Evolutionary conservation across 371 early-diverging fungal species (phyloP), one percentile per base, ranked within the genome.

Genomic region (Mortierella sp.): DNA sequence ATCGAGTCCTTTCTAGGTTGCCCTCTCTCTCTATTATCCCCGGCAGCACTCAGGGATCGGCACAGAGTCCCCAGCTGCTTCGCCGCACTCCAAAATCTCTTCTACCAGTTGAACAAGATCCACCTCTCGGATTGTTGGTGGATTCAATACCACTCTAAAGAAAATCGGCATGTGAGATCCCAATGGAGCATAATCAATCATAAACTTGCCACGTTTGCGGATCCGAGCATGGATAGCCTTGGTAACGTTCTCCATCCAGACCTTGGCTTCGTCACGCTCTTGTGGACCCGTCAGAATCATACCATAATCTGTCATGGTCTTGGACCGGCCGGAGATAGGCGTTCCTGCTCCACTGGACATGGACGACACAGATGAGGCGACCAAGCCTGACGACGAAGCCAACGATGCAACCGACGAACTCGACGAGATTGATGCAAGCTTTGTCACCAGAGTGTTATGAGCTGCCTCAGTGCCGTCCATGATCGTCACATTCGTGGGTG

Each of bases 121-220:
- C 29, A 80, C 66, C 22, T 80, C 66, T 22, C 81, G 72, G 27
- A 92, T 85, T 28, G 80, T 80, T 7, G 92, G 91, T 16, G 86
- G 86, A 77, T 92, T 91, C 56, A 92, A 76, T 8, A 91, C 90
- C 14, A 92, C 80, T 22, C 94, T 82, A 77, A 92, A 90, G 66
- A 94, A 94, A 22, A 81, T 65, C 0, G 93, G 91, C 29, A 85
- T 37, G 9, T 67, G 60, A 6, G 67, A 22, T 0, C 72, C 81
- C 43, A 90, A 58, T 16, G 90, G 85, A 0, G 93, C 83, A 68
- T 88, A 92, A 66, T 92, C 88, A 16, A 88, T 81, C 81, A 91
- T 79, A 60, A 89, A 85, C 37, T 77, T 73, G 0, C 93, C 92
- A 0, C 72, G 61, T 24, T 68, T 59, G 25, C 83, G 84, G 40